Base-by-base conservation (phyloP, 1,284 basidiomycete species). In the Marasmius tenuissimus region DNA sequence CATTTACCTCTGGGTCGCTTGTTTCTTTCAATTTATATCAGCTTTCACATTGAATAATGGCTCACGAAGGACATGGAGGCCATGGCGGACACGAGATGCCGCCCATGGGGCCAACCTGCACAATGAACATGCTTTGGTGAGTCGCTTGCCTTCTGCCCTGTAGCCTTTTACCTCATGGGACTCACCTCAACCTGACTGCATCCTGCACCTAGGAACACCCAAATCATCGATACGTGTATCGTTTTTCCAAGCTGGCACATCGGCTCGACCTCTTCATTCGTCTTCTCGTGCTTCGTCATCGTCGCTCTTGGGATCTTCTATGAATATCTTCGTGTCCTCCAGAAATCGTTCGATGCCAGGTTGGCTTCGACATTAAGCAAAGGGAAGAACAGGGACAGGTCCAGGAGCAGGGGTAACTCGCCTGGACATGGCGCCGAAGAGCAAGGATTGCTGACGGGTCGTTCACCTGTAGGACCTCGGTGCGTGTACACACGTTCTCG, bases 191-290 rank as follows among this genome's bases (percentile, higher is more conserved):
- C 12, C 12, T 33, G 39, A 45, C n/a, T 48, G 4, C 37, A 52
- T 33, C 59, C 49, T 50, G 39, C 9, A 57, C 37, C 45, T 59
- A 87, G 86, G 89, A 92, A 92, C 74, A 89, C 87, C 50, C 84
- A 91, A 61, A 84, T 90, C 69, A 73, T 84, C 68, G 80, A 92
- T 73, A 92, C 89, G 49, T 92, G 89, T 75, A 78, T 92, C 73
- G 85, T 92, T 73, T 92, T 92, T 76, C 76, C 71, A 18, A 78
- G 80, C 63, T 92, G 91, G 91, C 90, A 91, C 75, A 84, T 93
- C 67, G 76, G 71, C 65, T 83, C 85, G n/a, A 76, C 72, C 59
- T 63, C 75, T 61, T 71, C 75, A 38, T 91, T 93, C 70, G 67
- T 86, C 61, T 65, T 88, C 63, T 91, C 89, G 22, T 87, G 84